These are phyloP conservation scores for Crassisporium funariophilum DNA, from an alignment of 768 basidiomycete genomes.

Conservation along the genomic window DNA sequence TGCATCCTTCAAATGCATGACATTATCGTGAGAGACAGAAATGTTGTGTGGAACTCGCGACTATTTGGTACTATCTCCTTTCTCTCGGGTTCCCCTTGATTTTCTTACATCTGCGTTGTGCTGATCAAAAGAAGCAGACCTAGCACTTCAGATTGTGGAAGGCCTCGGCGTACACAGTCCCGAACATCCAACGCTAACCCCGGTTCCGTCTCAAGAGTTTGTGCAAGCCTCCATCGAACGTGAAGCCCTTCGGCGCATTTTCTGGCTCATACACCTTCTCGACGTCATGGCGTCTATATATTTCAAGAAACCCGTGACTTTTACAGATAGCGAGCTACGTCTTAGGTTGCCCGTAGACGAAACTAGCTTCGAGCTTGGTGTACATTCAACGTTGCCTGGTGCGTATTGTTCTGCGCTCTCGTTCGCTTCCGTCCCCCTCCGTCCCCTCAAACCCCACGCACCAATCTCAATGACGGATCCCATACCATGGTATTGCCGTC, in stretches of 20 bases:
- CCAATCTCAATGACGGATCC: slow-evolving; percentile 13
- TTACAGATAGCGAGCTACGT: slow-evolving; percentile 48
- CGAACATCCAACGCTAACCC: slow-evolving; percentile 61
- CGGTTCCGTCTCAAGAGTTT: slow-evolving; percentile 58
- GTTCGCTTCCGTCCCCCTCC: slow-evolving; percentile 17
- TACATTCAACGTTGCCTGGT: slow-evolving; percentile 58
- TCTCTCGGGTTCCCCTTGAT: slow-evolving; percentile 5
- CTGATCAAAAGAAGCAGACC: slow-evolving; percentile 43
- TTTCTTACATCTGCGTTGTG: slow-evolving; percentile 20
- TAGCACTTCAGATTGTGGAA: slow-evolving; percentile 68
- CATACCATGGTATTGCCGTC: slow-evolving; percentile 16
- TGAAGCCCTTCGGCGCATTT: slow-evolving; percentile 79
- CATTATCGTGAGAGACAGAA: slow-evolving; percentile 46
- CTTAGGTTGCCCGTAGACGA: slow-evolving; percentile 81
- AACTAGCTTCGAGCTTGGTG: slow-evolving; percentile 75
- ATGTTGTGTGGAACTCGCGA: slow-evolving; percentile 39
- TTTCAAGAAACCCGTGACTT: slow-evolving; percentile 46
- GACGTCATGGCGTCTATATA: slow-evolving; percentile 51
- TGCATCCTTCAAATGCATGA: slow-evolving; percentile 74
- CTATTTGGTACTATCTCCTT: slow-evolving; percentile 49
- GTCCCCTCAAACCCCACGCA: slow-evolving; percentile 12
- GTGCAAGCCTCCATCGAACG: slow-evolving; percentile 67
- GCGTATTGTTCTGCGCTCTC: slow-evolving; percentile 24
- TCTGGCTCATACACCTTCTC: slow-evolving; percentile 75
- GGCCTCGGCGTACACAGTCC: slow-evolving; percentile 65